Evolutionary conservation across 2,329 filamentous ascomycete genomes (phyloP), one percentile per base, ranked within the genome.

Genomic region (Fusarium lateritium): DNA sequence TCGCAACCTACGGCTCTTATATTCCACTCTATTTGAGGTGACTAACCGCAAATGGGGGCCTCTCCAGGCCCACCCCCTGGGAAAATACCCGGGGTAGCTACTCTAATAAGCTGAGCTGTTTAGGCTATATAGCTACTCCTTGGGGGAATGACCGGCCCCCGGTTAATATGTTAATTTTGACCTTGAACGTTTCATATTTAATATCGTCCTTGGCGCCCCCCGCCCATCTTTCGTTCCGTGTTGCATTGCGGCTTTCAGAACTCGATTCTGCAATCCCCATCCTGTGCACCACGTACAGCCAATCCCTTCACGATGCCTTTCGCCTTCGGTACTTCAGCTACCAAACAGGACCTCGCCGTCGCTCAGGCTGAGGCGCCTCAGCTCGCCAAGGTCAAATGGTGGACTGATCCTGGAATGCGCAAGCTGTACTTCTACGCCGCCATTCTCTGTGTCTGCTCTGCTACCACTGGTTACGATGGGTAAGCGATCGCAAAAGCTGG

Each of bases 401-500:
- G 80, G 65, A 81, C 78, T 70, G 85, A 89, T 62, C 85, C 86
- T 31, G 84, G 87, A 71, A 77, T 89, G 60, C 81, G 87, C 54
- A 84, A 82, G 73, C 82, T 63, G 36, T 63, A 63, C 49, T 65
- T 89, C 10, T 89, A 89, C 74, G 81, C 81, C 55, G 82, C 83
- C 74, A 82, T 81, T 63, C 78, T 82, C 9, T 83, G 89, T 59
- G 80, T 90, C 86, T 87, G 76, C 17, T 89, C 87, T 34, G 87
- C 87, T 43, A 89, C 86, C 21, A 89, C 86, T 5, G 87, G 87
- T 53, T 89, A 89, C 73, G 88, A 90, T 78, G 86, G 86, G 62
- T 65, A 65, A 66, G 61, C 8, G 17, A 36, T 58, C 8, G 26
- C 14, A 21, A n/a, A n/a, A 7, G 14, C 5, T 11, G 2, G 17